Conservation (phyloP, 768 basidiomycete species). For the Leccinum rimulosum region DNA sequence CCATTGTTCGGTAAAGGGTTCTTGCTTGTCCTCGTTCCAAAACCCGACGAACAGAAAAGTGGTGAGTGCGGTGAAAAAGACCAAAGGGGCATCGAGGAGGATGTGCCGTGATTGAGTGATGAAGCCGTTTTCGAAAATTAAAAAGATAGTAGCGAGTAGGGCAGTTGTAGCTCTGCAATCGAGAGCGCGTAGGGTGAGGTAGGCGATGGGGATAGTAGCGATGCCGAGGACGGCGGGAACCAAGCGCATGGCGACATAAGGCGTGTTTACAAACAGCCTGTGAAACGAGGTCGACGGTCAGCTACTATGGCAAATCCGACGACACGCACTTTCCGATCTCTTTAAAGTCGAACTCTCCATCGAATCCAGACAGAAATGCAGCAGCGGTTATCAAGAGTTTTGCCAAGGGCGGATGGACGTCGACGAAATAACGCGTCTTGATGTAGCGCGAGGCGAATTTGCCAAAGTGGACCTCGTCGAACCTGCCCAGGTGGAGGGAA, state of each 20-base stretch:
- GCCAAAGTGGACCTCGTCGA: constrained; percentile 98
- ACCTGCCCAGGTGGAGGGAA: constrained; percentile 45
- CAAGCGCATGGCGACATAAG: constrained; percentile 96
- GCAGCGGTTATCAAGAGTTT: constrained; percentile 94
- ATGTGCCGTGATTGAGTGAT: constrained; percentile 96
- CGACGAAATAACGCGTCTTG: constrained; percentile 87
- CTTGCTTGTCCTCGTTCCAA: constrained; percentile 83
- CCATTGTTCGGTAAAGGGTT: constrained; percentile 84
- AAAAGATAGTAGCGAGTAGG: constrained; percentile 83
- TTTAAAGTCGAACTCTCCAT: constrained; percentile 95
- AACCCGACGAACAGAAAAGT: constrained; percentile 87
- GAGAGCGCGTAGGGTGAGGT: constrained; percentile 90
- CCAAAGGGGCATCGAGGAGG: constrained; percentile 95
- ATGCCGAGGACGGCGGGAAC: constrained; percentile 91
- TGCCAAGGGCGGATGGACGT: constrained; percentile 96
- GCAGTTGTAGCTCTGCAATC: constrained; percentile 92
- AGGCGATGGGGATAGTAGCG: constrained; percentile 84
- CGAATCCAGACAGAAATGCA: constrained; percentile 81
- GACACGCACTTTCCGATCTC: constrained; percentile 89
- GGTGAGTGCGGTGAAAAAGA: constrained; percentile 96
- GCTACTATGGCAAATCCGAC: neutral
- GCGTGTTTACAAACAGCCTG: constrained; percentile 82
- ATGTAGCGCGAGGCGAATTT: constrained; percentile 96
- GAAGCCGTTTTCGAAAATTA: constrained; percentile 96
- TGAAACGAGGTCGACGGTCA: constrained; percentile 2